phyloP scores from a whole-genome alignment of 495 filamentous ascomycete genomes.

The Aspergillus bridgeri region DNA sequence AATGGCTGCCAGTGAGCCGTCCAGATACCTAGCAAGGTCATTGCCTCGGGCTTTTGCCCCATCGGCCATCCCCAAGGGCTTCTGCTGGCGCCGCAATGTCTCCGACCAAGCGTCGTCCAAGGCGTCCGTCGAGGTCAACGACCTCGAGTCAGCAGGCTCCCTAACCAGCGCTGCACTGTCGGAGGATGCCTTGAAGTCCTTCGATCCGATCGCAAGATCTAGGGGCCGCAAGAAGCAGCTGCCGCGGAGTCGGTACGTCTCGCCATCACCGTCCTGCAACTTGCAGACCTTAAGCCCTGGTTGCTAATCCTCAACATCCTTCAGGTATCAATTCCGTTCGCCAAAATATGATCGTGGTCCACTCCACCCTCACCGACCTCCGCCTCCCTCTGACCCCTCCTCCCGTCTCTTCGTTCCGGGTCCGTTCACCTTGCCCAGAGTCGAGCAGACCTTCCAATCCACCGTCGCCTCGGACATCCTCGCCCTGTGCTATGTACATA shows the following conservation, averaged over 20 bases:
- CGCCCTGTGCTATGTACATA: constrained; percentile 81
- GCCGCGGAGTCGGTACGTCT: constrained; percentile 62
- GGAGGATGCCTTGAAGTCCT: constrained; percentile 36
- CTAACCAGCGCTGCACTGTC: constrained; percentile 25
- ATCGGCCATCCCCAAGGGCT: constrained; percentile 32
- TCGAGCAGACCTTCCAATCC: constrained; percentile 84
- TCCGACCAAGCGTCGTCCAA: constrained; percentile 41
- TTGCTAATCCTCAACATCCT: constrained; percentile 15
- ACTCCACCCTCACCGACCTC: constrained; percentile 87
- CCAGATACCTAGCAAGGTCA: constrained; percentile 42
- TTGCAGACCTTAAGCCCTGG: not conserved
- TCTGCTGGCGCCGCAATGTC: constrained; percentile 45
- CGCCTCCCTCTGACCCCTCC: constrained; percentile 73
- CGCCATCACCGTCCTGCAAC: not conserved
- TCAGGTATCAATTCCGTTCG: constrained; percentile 86
- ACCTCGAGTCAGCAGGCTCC: constrained; percentile 39
- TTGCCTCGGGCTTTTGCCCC: constrained; percentile 36
- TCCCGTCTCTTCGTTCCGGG: constrained; percentile 90
- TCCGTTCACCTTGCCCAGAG: constrained; percentile 83
- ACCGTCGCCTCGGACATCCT: constrained; percentile 88
- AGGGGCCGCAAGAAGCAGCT: constrained; percentile 53
- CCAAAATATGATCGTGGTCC: constrained; percentile 93
- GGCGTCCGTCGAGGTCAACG: constrained; percentile 31
- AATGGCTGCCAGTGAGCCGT: constrained; percentile 45
- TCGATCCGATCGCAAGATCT: constrained; percentile 54